Evolutionary conservation across 2,329 filamentous ascomycete genomes (phyloP), one percentile per base, ranked within the genome.

Genomic region (Aureobasidium sp.): DNA sequence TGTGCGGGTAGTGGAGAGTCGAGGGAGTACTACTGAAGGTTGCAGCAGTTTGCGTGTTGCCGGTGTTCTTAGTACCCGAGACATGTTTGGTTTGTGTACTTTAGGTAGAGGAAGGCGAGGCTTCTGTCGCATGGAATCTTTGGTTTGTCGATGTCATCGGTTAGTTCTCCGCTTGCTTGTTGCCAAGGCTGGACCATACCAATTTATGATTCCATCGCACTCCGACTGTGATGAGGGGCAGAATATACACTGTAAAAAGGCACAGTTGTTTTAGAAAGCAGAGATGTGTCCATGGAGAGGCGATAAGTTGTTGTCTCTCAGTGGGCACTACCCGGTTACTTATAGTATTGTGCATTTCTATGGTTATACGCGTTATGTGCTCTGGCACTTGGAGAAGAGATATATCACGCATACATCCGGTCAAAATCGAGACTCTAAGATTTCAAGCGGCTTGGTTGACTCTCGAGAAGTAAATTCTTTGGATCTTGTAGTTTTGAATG

Each of bases 1-100:
- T 59, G 67, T 61, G 47, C 64, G 65, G 29, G 9, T 67, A 34
- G 69, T 29, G 27, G 15, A 39, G 41, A 71, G 67, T 29, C 70
- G 67, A 8, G 68, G 67, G 13, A 69, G 70, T 46, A 71, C 59
- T 46, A 71, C 59, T 10, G 65, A 29, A 24, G 67, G 32, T 4
- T 69, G 26, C 13, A 59, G 26, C 3, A 52, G 61, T 24, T 17
- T 36, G n/a, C 47, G 46, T 15, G 59, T 24, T 15, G 34, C 20
- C 9, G 43, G 29, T 5, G 50, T 36, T 2, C 26, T 37, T 3
- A 53, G 46, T 55, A 55, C 15, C 37, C 9, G 37, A 15, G 50
- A n/a, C 50, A 55, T 62, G n/a, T 43, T 32, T 12, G 2, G 13
- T 13, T 39, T 32, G 26, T 44, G 24, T 20, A 17, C 1, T 20